These are phyloP conservation scores for Gleditsia sinensis DNA, from an alignment of 306 rosid genomes.

Conservation along the genomic window DNA sequence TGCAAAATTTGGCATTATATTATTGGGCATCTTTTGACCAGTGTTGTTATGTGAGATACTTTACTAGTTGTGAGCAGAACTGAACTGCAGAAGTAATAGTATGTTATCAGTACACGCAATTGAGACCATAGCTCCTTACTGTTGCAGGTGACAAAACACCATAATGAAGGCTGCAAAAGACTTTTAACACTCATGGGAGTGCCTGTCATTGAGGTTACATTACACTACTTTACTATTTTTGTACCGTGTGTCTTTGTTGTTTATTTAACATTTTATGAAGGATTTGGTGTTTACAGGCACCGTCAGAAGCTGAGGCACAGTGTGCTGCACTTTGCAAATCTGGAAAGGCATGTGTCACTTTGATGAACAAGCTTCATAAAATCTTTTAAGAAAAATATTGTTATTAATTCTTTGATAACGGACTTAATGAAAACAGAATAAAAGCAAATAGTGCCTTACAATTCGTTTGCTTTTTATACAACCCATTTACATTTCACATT, in stretches of 20 bases:
- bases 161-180: slow-evolving; percentile 86
- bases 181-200: slow-evolving; percentile 97
- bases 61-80: neutral
- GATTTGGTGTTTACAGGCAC: slow-evolving; percentile 69
- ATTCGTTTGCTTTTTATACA: neutral
- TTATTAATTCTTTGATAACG: slow-evolving; percentile 10
- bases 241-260: neutral
- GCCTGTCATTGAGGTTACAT: slow-evolving; percentile 88
- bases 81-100: neutral
- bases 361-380: slow-evolving; percentile 23
- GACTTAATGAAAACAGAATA: slow-evolving; percentile 6
- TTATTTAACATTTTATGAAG: slow-evolving; percentile 24
- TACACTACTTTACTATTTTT: slow-evolving; percentile 11
- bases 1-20: neutral
- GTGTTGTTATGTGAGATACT: neutral
- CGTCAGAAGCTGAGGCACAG: slow-evolving; percentile 99
- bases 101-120: slow-evolving; percentile 12
- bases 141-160: slow-evolving; percentile 85
- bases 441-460: neutral
- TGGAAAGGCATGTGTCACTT: slow-evolving; percentile 63
- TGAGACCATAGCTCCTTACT: slow-evolving; percentile 29
- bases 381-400: slow-evolving; percentile 4
- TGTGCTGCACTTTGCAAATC: slow-evolving; percentile 95
- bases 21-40: neutral
- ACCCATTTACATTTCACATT: too few species aligned